These are phyloP conservation scores for Pseudogymnoascus sp. DNA, from an alignment of 2,329 filamentous ascomycete species.

Conservation along the genomic window DNA sequence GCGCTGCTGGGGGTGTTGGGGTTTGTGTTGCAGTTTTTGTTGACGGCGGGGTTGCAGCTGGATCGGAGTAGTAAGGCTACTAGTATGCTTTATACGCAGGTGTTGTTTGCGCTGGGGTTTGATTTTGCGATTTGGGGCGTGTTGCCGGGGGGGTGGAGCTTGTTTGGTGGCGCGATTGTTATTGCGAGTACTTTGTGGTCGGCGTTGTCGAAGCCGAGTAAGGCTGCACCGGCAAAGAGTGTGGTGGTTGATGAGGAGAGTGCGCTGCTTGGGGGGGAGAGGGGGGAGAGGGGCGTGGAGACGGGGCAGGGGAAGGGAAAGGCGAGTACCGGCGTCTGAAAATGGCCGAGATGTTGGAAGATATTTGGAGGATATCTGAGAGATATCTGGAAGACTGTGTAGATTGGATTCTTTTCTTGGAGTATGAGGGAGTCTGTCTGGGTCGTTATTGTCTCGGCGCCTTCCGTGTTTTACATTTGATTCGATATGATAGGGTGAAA, in stretches of 20 bases:
- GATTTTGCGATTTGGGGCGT: conserved; percentile 27
- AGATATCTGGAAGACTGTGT: not conserved
- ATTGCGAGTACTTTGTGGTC: conserved; percentile 25
- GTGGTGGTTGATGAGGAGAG: conserved; percentile 22
- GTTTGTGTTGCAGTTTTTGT: conserved; percentile 78
- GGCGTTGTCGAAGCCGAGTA: conserved; percentile 20
- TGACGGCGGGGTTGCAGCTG: conserved; percentile 63
- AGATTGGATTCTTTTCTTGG: not conserved
- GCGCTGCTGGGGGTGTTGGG: conserved; percentile 62
- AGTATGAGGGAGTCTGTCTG: not conserved
- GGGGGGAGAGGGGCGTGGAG: conserved; percentile 12
- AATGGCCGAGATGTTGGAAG: not conserved
- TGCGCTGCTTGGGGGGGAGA: conserved; percentile 19
- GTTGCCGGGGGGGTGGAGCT: conserved; percentile 22
- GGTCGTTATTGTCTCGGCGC: not conserved
- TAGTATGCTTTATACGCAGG: conserved; percentile 62
- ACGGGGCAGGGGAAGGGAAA: conserved; percentile 14
- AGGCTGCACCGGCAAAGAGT: not conserved
- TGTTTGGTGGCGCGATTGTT: conserved; percentile 23
- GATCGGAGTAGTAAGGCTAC: conserved; percentile 32
- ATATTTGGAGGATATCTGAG: not conserved
- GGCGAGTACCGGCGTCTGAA: conserved; percentile 15
- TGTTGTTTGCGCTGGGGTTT: conserved; percentile 49
- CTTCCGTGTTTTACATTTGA: not conserved
- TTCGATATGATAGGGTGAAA: not conserved